phyloP scores from a whole-genome alignment of 768 basidiomycete species.

The Boletus rubropictus region DNA sequence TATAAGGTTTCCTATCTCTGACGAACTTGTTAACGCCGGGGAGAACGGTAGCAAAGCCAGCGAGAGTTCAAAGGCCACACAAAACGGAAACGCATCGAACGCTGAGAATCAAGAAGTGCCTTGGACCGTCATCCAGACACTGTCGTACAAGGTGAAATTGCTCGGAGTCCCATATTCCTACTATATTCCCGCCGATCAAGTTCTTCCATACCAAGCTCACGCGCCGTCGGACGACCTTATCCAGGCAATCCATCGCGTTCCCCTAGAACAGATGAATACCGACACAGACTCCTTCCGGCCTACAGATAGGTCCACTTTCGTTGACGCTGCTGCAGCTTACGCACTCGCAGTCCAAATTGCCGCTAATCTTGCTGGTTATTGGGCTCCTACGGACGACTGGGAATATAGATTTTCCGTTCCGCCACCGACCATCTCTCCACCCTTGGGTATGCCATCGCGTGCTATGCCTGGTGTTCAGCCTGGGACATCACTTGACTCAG shows the following conservation, averaged over 20 bases:
- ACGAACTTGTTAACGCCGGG: not conserved
- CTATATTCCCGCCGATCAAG: slow-evolving; percentile 46
- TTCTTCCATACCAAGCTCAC: slow-evolving; percentile 74
- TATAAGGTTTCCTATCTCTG: slow-evolving; percentile 24
- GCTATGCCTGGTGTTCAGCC: slow-evolving; percentile 4
- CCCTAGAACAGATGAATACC: slow-evolving; percentile 40
- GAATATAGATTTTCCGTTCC: slow-evolving; percentile 49
- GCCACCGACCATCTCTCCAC: slow-evolving; percentile 12
- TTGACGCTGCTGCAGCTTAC: slow-evolving; percentile 54
- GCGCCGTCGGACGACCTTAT: slow-evolving; percentile 50
- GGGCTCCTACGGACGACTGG: slow-evolving; percentile 73
- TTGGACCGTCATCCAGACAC: slow-evolving; percentile 59
- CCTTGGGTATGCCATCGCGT: slow-evolving; percentile 3
- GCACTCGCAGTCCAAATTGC: slow-evolving; percentile 71
- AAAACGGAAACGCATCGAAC: slow-evolving; percentile 10
- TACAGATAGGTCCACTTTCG: slow-evolving; percentile 31
- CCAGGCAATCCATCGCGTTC: slow-evolving; percentile 40
- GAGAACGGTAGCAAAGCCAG: slow-evolving; percentile 8
- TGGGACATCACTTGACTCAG: slow-evolving; percentile 34
- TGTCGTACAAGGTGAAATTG: slow-evolving; percentile 62
- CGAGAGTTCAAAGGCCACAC: not conserved
- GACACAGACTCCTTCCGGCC: slow-evolving; percentile 52
- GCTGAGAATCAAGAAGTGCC: slow-evolving; percentile 29
- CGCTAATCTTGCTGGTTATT: slow-evolving; percentile 53
- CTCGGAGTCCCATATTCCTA: slow-evolving; percentile 50